Evolutionary conservation across 164 flowering plant species (phyloP).

Genomic region (Stephania japonica): DNA sequence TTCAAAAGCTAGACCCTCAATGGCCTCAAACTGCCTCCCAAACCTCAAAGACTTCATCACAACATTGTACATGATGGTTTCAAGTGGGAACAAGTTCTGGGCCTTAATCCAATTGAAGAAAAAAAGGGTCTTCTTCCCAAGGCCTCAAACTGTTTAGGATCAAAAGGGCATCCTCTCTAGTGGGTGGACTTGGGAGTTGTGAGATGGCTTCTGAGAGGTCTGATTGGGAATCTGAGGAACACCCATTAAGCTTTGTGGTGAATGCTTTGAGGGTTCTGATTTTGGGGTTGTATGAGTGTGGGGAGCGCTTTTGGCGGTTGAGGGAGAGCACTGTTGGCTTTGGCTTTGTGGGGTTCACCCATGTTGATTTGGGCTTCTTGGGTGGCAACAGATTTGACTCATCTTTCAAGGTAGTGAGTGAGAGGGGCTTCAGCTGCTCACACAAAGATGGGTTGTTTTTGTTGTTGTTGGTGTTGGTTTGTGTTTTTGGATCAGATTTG

Average conservation of each 20-base stretch:
- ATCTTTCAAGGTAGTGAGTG: conserved; percentile 16
- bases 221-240: conserved; percentile 29
- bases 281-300: conserved; percentile 52
- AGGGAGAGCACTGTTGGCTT: conserved; percentile 66
- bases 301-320: conserved; percentile 59
- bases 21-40: conserved; percentile 65
- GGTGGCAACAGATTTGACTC: conserved; percentile 17
- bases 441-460: conserved; percentile 35
- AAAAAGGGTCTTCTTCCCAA: conserved; percentile 62
- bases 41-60: conserved; percentile 81
- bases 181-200: conserved; percentile 52
- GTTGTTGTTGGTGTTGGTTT: not conserved
- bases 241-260: conserved; percentile 51
- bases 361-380: conserved; percentile 69
- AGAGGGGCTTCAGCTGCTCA: conserved; percentile 71
- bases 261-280: conserved; percentile 56
- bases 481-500: not conserved
- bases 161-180: conserved; percentile 66
- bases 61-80: conserved; percentile 86
- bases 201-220: conserved; percentile 38
- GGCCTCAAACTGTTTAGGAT: conserved; percentile 61
- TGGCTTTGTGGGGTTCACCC: conserved; percentile 87
- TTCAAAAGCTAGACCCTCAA: conserved; percentile 71
- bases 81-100: conserved; percentile 66
- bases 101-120: conserved; percentile 85